Base-by-base conservation (phyloP, 1,284 basidiomycete genomes). In the Retiboletus flavoniger region DNA sequence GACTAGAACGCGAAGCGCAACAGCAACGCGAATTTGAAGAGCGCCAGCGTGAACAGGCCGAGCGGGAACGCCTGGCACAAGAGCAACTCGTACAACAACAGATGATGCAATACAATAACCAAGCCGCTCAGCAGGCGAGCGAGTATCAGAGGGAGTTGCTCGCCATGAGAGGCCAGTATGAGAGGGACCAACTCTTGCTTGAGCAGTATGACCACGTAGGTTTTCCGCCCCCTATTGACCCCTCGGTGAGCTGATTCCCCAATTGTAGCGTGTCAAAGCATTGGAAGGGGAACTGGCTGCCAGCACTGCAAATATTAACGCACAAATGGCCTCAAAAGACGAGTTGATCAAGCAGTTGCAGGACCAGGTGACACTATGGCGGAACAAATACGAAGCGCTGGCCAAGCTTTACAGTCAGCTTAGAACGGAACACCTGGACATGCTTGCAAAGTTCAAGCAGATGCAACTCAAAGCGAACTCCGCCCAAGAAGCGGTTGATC, bases 391-490 rank as follows among this genome's bases (percentile, higher is more conserved):
- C 74, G 97, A 99, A 73, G 93, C 96, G 0, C 81, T 99, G 54
- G 97, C 97, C 44, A 99, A 99, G 74, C 83, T 99, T 8, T 99
- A 99, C 79, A 97, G 94, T 63, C 97, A 99, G 72, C 84, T 99
- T 11, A 91, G 97, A 43, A 90, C 92, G 32, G 97, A 99, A 72
- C 97, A 99, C 72, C 80, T 99, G 51, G 97, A 99, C 66, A 91
- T 99, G 85, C 84, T 99, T 47, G 84, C 88, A 65, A 98, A 97
- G 75, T 96, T 93, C 80, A 99, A 99, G 78, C 90, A 93, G 67
- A 84, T 97, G 82, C 95, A 99, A 71, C 84, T 99, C 65, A 98
- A 98, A 74, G 97, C 97, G 19, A 97, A 95, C 71, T 98, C 95
- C 51, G 95, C 97, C 0, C 96, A 98, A 72, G 97, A 99, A 74